Conservation (phyloP, 83 land plant genomes). For the Isoetes engelmannii region DNA sequence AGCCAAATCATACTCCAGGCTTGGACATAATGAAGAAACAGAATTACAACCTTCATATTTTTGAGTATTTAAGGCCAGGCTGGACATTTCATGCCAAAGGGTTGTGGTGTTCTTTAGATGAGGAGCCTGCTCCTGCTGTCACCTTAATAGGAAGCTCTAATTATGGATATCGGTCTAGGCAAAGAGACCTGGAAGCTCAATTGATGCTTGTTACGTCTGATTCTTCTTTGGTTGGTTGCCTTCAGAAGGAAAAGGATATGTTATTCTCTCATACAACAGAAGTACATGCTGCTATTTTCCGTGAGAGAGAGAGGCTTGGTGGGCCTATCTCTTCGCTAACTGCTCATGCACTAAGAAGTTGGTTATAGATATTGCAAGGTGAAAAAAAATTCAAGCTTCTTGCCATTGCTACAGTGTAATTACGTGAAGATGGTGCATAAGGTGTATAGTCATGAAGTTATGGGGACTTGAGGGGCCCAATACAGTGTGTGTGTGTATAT, state of each 20-base stretch:
- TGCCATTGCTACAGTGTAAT: too few relatives aligned
- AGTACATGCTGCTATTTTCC: constrained; percentile 15
- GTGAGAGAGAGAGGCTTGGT: constrained; percentile 17
- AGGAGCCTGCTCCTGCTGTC: constrained; percentile 16
- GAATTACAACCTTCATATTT: constrained; percentile 2
- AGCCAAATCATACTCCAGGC: too few relatives aligned
- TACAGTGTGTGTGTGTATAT: too few relatives aligned
- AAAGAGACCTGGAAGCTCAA: constrained; percentile 38
- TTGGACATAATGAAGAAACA: too few relatives aligned
- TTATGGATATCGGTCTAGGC: constrained; percentile 30
- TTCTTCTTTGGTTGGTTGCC: constrained; percentile 14
- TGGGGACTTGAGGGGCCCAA: too few relatives aligned
- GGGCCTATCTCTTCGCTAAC: constrained; percentile 21
- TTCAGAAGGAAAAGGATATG: constrained; percentile 22
- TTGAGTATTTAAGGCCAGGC: constrained; percentile 23
- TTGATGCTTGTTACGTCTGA: constrained; percentile 17
- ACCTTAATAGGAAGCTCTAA: constrained; percentile 35
- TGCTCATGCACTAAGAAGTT: constrained; percentile 17
- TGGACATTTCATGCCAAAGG: constrained; percentile 44
- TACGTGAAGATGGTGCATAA: too few relatives aligned
- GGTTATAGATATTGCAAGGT: too few relatives aligned
- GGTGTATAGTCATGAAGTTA: too few relatives aligned
- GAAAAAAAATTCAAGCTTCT: too few relatives aligned
- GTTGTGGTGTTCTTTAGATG: constrained; percentile 27
- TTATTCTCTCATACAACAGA: constrained; percentile 13